Conservation (phyloP, 2,329 filamentous ascomycete genomes). For the Xenoacremonium recifei region DNA sequence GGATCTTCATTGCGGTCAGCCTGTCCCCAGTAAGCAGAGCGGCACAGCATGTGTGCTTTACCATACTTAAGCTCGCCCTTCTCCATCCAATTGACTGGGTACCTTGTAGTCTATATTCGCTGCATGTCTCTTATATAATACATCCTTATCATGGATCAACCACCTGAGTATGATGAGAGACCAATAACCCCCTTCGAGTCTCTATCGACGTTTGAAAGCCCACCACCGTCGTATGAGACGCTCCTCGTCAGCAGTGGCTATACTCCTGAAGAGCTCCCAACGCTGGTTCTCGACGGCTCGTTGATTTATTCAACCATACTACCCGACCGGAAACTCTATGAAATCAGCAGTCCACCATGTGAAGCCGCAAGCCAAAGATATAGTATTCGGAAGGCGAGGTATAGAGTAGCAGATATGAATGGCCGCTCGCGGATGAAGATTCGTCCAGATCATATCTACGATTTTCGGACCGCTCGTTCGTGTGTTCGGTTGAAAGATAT, state of each 20-base stretch:
- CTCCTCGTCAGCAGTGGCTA: not conserved
- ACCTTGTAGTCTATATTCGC: too few species aligned
- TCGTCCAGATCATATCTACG: constrained; percentile 29
- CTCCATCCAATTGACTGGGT: too few species aligned
- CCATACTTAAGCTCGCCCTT: too few species aligned
- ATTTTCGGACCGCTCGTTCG: constrained; percentile 18
- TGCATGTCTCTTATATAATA: too few species aligned
- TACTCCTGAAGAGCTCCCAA: constrained; percentile 11
- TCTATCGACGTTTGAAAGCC: too few species aligned
- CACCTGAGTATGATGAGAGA: too few species aligned
- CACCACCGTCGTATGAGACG: not conserved
- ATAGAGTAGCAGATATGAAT: constrained; percentile 13
- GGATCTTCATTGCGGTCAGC: too few species aligned
- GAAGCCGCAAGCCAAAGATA: constrained; percentile 17
- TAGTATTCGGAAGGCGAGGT: constrained; percentile 26
- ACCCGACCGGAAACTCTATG: constrained; percentile 20
- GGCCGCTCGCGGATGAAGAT: constrained; percentile 15
- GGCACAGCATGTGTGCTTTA: too few species aligned
- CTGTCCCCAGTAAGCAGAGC: too few species aligned
- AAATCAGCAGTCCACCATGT: constrained; percentile 21
- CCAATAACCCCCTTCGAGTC: too few species aligned
- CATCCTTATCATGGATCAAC: too few species aligned
- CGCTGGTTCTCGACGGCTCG: constrained; percentile 19
- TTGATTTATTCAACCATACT: constrained; percentile 18
- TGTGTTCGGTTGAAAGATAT: constrained; percentile 7